These are phyloP conservation scores for Chloris gayana DNA, from an alignment of 176 grass and related monocot genomes.

Conservation along the genomic window DNA sequence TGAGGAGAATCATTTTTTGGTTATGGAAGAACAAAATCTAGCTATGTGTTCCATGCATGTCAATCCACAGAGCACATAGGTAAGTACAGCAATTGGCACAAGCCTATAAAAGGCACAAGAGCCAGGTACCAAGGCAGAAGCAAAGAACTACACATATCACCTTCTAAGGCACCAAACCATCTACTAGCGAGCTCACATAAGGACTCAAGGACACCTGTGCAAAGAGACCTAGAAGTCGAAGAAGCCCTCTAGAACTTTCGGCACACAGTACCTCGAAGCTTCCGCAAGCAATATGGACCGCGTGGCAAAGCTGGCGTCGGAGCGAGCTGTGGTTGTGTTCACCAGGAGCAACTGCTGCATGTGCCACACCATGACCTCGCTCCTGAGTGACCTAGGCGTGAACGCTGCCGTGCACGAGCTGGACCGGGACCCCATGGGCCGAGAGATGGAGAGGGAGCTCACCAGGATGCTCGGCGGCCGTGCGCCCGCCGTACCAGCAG, in stretches of 20 bases:
- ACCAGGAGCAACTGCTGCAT: neutral
- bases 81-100: no score
- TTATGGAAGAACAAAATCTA: no score
- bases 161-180: neutral
- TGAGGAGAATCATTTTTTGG: no score
- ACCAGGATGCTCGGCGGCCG: neutral
- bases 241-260: constrained; percentile 17
- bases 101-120: constrained; percentile 19
- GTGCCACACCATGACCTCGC: neutral
- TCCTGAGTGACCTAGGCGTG: neutral
- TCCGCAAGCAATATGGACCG: constrained; percentile 51
- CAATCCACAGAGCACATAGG: no score
- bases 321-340: neutral
- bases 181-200: neutral
- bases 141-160: constrained; percentile 10
- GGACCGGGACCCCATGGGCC: neutral
- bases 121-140: neutral
- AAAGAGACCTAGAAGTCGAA: neutral
- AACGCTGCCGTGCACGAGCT: neutral
- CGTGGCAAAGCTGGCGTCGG: neutral
- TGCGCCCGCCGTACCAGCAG: constrained; percentile 32
- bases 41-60: no score
- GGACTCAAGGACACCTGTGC: neutral
- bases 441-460: neutral
- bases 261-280: no score